Evolutionary conservation across 2,329 filamentous ascomycete species (phyloP).

Genomic region (Arthrobotrys pseudoclavata): DNA sequence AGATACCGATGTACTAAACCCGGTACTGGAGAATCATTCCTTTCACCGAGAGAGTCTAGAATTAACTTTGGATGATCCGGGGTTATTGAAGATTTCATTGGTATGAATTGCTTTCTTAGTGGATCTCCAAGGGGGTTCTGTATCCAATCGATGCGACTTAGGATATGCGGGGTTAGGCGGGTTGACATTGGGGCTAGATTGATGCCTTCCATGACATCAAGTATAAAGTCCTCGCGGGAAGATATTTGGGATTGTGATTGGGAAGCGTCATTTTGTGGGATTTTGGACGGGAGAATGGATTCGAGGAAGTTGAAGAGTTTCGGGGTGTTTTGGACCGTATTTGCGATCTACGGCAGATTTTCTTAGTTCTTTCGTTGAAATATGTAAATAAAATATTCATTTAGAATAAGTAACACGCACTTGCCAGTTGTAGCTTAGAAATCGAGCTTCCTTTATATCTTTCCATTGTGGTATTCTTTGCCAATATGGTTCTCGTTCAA

Average conservation of each 20-base stretch:
- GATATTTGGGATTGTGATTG: conserved; percentile 65
- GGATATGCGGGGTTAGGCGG: conserved; percentile 73
- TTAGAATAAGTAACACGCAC: conserved; percentile 64
- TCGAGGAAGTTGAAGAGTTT: conserved; percentile 70
- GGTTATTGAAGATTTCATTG: conserved; percentile 70
- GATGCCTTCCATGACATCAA: conserved; percentile 71
- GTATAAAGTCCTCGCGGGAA: conserved; percentile 71
- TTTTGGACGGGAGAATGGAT: conserved; percentile 69
- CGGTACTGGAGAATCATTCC: conserved; percentile 71
- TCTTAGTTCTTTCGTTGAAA: too few species aligned
- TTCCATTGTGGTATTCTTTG: conserved; percentile 70
- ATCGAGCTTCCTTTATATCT: conserved; percentile 69
- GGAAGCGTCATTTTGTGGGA: conserved; percentile 66
- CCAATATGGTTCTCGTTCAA: conserved; percentile 68
- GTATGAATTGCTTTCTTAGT: conserved; percentile 74
- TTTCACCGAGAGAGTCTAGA: conserved; percentile 74
- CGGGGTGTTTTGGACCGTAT: conserved; percentile 69
- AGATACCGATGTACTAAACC: conserved; percentile 76
- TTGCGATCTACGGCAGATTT: conserved; percentile 68
- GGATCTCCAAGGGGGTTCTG: conserved; percentile 72
- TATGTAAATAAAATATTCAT: too few species aligned
- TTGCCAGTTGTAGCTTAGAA: conserved; percentile 72
- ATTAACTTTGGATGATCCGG: conserved; percentile 72
- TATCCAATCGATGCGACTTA: conserved; percentile 73
- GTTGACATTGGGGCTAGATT: conserved; percentile 73